These are phyloP conservation scores for Aspergillus sp. DNA, from an alignment of 2,329 filamentous ascomycete species.

Conservation along the genomic window DNA sequence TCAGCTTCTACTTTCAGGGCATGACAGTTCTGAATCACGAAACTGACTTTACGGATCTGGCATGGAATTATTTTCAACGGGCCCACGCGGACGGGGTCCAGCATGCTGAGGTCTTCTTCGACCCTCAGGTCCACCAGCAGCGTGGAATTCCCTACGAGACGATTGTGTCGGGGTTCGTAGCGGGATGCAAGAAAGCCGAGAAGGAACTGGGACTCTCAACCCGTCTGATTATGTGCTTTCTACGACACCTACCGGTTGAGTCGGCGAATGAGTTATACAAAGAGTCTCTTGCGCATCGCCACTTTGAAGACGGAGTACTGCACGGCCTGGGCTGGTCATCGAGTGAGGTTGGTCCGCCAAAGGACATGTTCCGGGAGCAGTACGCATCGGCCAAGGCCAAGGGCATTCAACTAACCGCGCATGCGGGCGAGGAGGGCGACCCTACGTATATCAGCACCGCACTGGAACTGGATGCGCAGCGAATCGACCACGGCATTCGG, in stretches of 20 bases:
- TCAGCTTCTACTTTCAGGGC: constrained; percentile 69
- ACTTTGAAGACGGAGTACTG: constrained; percentile 46
- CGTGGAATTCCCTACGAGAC: constrained; percentile 57
- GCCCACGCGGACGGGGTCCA: constrained; percentile 58
- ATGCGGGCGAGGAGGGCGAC: constrained; percentile 69
- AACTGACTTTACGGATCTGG: constrained; percentile 64
- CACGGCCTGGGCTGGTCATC: constrained; percentile 60
- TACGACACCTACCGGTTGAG: constrained; percentile 58
- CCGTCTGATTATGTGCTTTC: constrained; percentile 62
- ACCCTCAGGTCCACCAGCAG: constrained; percentile 64
- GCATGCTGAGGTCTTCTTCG: constrained; percentile 73
- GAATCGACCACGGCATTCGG: constrained; percentile 69
- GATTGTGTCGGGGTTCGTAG: constrained; percentile 55
- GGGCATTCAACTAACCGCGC: constrained; percentile 58
- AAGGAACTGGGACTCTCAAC: constrained; percentile 57
- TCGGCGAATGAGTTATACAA: constrained; percentile 43
- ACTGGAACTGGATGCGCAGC: constrained; percentile 54
- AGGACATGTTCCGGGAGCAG: constrained; percentile 52
- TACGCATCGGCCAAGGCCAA: constrained; percentile 48
- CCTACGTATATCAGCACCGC: constrained; percentile 57
- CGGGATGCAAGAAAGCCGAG: constrained; percentile 53
- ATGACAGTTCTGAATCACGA: constrained; percentile 59
- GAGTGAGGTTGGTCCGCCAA: constrained; percentile 49
- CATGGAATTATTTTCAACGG: constrained; percentile 61
- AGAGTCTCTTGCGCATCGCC: constrained; percentile 30